Base-by-base conservation (phyloP, 306 rosid genomes). In the Cicer chorassanicum region DNA sequence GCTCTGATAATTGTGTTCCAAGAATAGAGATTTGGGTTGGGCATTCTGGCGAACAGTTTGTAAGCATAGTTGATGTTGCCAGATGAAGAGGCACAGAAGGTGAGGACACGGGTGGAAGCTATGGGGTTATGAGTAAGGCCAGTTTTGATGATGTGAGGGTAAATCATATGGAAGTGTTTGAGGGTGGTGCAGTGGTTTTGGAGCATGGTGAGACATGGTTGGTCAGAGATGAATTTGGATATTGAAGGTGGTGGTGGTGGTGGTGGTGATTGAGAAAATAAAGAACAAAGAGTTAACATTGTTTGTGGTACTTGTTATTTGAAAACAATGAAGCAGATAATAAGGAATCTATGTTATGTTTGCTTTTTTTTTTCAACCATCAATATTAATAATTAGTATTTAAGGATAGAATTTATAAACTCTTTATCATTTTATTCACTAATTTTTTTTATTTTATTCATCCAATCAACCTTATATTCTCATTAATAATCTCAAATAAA, bases 1-100 rank as follows among this genome's bases (percentile, higher is more conserved):
- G 86, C 92, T 85, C 97, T 86, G 6, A 89, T 89, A 75, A 91
- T 81, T 11, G 93, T 89, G 82, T 89, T 93, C 96, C 98, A 89
- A 50, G 88, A 74, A 82, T 87, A 89, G 4, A 65, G 90, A 66
- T 84, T 93, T 54, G 91, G 94, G 16, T 51, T 79, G 9, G 77
- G 86, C 50, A 88, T 88, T 4, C 53, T 78, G 40, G 81, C 11
- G 70, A 93, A 93, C 18, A 89, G 65, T 80, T 73, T 43, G 89
- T 82, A 78, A 2, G 97, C 97, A 51, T 91, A 91, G 84, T 86
- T 78, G n/a, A 89, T 80, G 82, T 91, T 82, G 11, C 98, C 96
- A 24, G 72, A 65, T 2, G 87, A 79, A 51, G 96, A 89, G 68
- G 96, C 80, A 24, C 85, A 88, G 77, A 88, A 89, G 77, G 94